Base-by-base conservation (phyloP, 108 stramenopile species). In the Parmales sp. region DNA sequence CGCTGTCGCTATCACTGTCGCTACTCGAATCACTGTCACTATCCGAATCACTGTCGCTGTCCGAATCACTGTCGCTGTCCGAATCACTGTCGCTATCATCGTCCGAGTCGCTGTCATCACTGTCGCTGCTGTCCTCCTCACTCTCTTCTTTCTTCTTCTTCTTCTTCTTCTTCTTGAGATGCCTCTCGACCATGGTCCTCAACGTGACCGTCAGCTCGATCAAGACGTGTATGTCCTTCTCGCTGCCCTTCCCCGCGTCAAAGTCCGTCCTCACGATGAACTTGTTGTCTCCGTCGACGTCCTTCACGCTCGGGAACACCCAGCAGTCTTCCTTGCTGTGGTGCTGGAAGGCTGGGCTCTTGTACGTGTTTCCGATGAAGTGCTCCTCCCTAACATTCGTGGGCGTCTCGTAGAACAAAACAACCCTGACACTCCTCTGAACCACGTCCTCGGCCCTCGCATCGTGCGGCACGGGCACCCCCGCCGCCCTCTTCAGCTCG, bases 81-180 rank as follows among this genome's bases (percentile, higher is more conserved):
- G 75, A 44, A 48, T 86, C 82, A 41, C 66, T 39, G 46, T 81
- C 2, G 80, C 76, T 49, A 39, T 37, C 1, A 76, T n/a, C 19
- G 43, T 20, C 38, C 51, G 25, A 68, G 37, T 50, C 75, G 72
- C 8, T 67, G 51, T 50, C 70, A 16, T 60, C 25, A 1, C 36
- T 31, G 26, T 26, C 54, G 54, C 20, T 28, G 16, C 29, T 31
- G 4, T 60, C 54, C 23, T 60, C 54, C 22, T 26, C 23, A 6
- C 36, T 31, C 31, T 20, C 20, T 16, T 43, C 41, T 3, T 34
- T 20, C n/a, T 13, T 20, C 54, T 60, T 60, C 54, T 60, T 60
- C 54, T 26, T 60, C 54, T 31, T 41, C 64, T 65, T 41, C 4
- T n/a, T n/a, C 3, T 39, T 39, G 3, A 65, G 37, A 37, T 29